phyloP scores from a whole-genome alignment of 1,139 yeast species.

The Geotrichum candidum region DNA sequence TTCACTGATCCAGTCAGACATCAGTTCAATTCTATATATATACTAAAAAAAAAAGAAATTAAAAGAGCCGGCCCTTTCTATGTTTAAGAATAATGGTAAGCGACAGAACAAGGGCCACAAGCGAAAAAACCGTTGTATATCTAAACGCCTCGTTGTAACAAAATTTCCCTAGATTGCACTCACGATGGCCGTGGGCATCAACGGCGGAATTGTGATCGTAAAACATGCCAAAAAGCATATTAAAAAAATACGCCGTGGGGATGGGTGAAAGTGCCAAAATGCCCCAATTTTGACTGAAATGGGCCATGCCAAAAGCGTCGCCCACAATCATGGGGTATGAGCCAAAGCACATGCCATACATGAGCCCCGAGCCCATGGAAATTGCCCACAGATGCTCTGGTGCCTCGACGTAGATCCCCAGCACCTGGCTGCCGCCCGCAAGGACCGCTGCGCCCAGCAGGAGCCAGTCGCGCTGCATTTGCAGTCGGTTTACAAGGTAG shows the following conservation, averaged over 20 bases:
- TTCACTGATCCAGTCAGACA: not conserved
- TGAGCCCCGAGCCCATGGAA: conserved; percentile 55
- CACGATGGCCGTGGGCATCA: conserved; percentile 22
- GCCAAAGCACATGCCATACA: conserved; percentile 73
- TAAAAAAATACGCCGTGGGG: conserved; percentile 33
- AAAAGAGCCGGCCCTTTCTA: not conserved
- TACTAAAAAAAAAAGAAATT: not conserved
- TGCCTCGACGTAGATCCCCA: conserved; percentile 19
- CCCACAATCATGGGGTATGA: conserved; percentile 70
- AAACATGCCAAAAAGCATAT: conserved; percentile 32
- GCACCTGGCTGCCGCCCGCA: conserved; percentile 30
- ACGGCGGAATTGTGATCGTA: conserved; percentile 30
- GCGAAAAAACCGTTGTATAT: not conserved
- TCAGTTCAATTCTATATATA: not conserved
- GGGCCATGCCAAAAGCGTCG: conserved; percentile 61
- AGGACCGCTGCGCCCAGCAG: conserved; percentile 45
- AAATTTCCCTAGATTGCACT: conserved; percentile 22
- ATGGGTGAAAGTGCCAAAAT: conserved; percentile 40
- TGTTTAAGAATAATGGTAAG: not conserved
- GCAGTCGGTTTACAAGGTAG: conserved; percentile 44
- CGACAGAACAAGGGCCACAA: not conserved
- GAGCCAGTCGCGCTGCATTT: conserved; percentile 63
- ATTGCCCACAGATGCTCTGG: conserved; percentile 39
- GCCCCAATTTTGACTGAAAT: conserved; percentile 77
- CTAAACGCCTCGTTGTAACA: conserved; percentile 25